phyloP scores from a whole-genome alignment of 2,329 filamentous ascomycete species.

The Fragosphaeria purpurea region DNA sequence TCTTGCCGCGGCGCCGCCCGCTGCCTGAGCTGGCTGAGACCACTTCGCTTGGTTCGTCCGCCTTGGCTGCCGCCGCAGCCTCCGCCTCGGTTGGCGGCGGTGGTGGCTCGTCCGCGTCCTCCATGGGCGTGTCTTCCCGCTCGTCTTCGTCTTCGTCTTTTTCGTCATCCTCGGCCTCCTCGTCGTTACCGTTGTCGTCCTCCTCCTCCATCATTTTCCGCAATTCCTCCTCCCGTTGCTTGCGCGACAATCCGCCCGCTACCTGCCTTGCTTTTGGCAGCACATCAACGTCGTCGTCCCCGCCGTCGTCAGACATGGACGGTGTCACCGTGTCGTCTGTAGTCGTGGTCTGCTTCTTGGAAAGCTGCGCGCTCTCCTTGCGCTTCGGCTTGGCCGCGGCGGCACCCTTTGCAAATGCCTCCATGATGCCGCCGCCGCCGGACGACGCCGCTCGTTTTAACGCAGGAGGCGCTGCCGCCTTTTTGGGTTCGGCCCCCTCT shows the following conservation, averaged over 20 bases:
- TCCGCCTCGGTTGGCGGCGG: conserved; percentile 24
- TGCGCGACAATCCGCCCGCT: conserved; percentile 30
- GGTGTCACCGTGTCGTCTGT: conserved; percentile 43
- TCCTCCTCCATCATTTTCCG: conserved; percentile 68
- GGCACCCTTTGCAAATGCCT: conserved; percentile 62
- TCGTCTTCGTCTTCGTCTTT: conserved; percentile 26
- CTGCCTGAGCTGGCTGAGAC: conserved; percentile 38
- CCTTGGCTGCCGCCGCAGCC: conserved; percentile 27
- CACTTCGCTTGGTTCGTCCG: conserved; percentile 32
- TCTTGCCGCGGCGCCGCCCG: conserved; percentile 63
- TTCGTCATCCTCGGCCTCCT: conserved; percentile 51
- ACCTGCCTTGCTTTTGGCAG: conserved; percentile 29
- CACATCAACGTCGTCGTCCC: conserved; percentile 39
- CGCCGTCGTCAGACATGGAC: conserved; percentile 33
- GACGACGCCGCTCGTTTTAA: conserved; percentile 50
- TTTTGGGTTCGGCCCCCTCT: conserved; percentile 33
- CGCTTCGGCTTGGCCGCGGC: conserved; percentile 42
- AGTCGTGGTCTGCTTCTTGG: conserved; percentile 25
- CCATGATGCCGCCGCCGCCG: conserved; percentile 49
- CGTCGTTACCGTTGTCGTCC: conserved; percentile 40
- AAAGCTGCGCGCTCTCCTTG: conserved; percentile 20
- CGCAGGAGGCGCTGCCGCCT: conserved; percentile 18
- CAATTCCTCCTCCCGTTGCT: conserved; percentile 56
- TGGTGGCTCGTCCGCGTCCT: conserved; percentile 13
- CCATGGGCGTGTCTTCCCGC: conserved; percentile 26